phyloP scores from a whole-genome alignment of 495 filamentous ascomycete genomes.

The Penicillium parvum region DNA sequence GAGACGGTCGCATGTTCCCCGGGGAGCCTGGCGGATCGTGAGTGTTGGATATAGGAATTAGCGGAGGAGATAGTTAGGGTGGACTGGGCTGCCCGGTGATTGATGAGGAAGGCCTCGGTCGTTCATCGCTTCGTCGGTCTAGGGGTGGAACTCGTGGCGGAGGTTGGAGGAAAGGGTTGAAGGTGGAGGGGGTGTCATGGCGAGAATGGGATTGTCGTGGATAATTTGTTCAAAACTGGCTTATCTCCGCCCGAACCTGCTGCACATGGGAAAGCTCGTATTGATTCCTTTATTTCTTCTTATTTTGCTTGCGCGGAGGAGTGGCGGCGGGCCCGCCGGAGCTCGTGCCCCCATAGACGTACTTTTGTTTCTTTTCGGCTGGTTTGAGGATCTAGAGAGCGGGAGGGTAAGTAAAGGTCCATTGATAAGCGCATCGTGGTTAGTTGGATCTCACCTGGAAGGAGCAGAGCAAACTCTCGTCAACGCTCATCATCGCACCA shows the following conservation, averaged over 20 bases:
- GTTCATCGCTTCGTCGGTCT: constrained; percentile 31
- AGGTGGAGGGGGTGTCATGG: constrained; percentile 20
- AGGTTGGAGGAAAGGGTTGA: constrained; percentile 15
- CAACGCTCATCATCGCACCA: constrained; percentile 99
- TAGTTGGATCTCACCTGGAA: constrained; percentile 71
- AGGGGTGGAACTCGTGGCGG: constrained; percentile 18
- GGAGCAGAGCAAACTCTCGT: constrained; percentile 95
- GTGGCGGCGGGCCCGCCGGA: constrained; percentile 79
- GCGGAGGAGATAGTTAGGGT: constrained; percentile 7
- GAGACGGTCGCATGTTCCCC: constrained; percentile 21
- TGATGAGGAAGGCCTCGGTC: constrained; percentile 25
- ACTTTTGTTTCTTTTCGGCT: constrained; percentile 99
- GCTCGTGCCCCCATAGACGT: constrained; percentile 88
- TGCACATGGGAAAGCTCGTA: constrained; percentile 79
- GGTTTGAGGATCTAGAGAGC: constrained; percentile 86
- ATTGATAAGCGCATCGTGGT: no score
- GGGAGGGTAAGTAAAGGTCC: constrained; percentile 6
- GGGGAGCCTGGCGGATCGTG: constrained; percentile 13
- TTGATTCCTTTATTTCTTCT: constrained; percentile 73
- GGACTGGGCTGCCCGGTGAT: constrained; percentile 16
- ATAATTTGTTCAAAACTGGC: constrained; percentile 33
- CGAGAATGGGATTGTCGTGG: constrained; percentile 16
- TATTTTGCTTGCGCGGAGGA: constrained; percentile 87
- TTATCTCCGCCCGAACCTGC: constrained; percentile 97
- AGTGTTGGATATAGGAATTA: constrained; percentile 8